Conservation (phyloP, 352 stramenopile genomes). For the Pythium rishiriense region DNA sequence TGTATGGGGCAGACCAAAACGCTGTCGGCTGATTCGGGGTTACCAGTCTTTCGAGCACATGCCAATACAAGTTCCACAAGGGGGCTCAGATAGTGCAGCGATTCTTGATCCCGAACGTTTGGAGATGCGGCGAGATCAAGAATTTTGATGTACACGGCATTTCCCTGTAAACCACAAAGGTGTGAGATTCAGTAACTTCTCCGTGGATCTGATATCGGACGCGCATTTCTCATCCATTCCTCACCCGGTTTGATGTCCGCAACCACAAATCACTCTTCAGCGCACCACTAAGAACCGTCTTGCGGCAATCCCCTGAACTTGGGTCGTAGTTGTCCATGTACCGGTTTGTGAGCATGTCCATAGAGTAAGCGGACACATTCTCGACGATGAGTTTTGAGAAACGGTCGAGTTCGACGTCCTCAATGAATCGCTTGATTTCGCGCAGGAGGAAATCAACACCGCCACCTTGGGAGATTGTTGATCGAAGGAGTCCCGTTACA, state of each 20-base stretch:
- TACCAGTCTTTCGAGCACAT: constrained; percentile 36
- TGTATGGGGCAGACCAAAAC: constrained; percentile 58
- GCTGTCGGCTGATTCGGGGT: constrained; percentile 41
- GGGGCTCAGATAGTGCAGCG: constrained; percentile 43
- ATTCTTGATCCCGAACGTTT: constrained; percentile 41
- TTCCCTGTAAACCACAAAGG: background rate
- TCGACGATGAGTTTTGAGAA: constrained; percentile 30
- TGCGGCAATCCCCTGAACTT: constrained; percentile 32
- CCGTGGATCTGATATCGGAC: background rate
- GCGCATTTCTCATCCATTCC: too few species aligned
- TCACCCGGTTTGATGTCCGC: constrained; percentile 28
- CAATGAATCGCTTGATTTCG: constrained; percentile 41
- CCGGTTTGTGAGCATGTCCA: constrained; percentile 37
- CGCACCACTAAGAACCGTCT: constrained; percentile 32
- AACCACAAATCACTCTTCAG: constrained; percentile 47
- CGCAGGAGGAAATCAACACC: constrained; percentile 46
- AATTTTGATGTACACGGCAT: constrained; percentile 45
- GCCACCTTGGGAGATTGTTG: constrained; percentile 30
- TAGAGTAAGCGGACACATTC: constrained; percentile 47
- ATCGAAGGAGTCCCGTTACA: constrained; percentile 35
- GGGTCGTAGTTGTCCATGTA: constrained; percentile 53
- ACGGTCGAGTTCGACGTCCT: constrained; percentile 24
- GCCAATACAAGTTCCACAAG: constrained; percentile 42
- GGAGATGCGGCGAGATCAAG: constrained; percentile 47
- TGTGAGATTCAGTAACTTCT: background rate